A percentile compares a stretch with the other conserved stretches of the same genome.
These are phyloP conservation scores for Alternaria ethzedia DNA, from an alignment of 2,329 filamentous ascomycete genomes.

Conservation along the genomic window DNA sequence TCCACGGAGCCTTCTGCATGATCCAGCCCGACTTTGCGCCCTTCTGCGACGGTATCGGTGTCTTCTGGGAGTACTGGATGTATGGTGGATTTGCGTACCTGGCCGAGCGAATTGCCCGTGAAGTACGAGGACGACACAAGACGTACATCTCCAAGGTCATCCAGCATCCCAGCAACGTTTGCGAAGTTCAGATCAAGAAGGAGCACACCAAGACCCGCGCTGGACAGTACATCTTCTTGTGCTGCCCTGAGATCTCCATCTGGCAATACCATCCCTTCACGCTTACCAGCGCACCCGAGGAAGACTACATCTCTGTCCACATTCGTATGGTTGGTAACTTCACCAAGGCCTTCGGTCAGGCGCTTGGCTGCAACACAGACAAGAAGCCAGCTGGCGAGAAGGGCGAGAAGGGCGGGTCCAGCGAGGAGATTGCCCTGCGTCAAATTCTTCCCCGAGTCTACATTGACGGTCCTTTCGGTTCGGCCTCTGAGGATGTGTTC, in stretches of 20 bases:
- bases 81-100: conserved; percentile 82
- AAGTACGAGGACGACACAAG: conserved; percentile 80
- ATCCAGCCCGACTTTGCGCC: conserved; percentile 83
- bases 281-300: conserved; percentile 83
- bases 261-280: conserved; percentile 93
- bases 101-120: conserved; percentile 77
- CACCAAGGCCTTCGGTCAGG: conserved; percentile 71
- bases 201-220: conserved; percentile 81
- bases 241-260: conserved; percentile 82
- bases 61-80: conserved; percentile 92
- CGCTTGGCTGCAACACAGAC: conserved; percentile 78
- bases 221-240: conserved; percentile 86
- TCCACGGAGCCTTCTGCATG: conserved; percentile 90
- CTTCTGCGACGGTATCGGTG: conserved; percentile 76
- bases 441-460: conserved; percentile 80
- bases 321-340: conserved; percentile 85
- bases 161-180: conserved; percentile 86
- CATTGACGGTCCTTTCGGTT: conserved; percentile 84
- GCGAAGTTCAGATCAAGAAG: conserved; percentile 92
- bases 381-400: conserved; percentile 58
- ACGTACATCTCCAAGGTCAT: conserved; percentile 89
- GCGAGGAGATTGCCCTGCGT: conserved; percentile 71
- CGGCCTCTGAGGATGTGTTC: conserved; percentile 86
- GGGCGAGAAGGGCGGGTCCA: conserved; percentile 63
- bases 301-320: conserved; percentile 89